Evolutionary conservation across 1,284 basidiomycete species (phyloP).

Genomic region (Ustilago crameri): DNA sequence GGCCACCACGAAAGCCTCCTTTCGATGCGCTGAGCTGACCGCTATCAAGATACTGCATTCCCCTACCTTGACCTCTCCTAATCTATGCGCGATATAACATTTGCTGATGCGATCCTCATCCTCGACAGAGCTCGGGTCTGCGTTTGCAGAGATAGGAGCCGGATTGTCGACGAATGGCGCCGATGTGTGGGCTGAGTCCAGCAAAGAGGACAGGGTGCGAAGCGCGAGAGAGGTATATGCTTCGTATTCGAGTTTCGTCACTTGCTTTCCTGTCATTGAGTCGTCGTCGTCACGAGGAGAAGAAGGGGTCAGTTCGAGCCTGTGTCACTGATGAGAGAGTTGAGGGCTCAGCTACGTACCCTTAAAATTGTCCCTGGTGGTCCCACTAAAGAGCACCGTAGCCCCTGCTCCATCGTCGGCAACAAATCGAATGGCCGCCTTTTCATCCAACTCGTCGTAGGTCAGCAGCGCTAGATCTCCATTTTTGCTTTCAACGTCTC

Average conservation of each 20-base stretch:
- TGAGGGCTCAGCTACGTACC: conserved; percentile 66
- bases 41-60: conserved; percentile 85
- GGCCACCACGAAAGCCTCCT: conserved; percentile 81
- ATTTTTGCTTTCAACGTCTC: conserved; percentile 1
- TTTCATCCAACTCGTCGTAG: conserved; percentile 48
- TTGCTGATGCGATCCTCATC: conserved; percentile 25
- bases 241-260: conserved; percentile 79
- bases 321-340: too few relatives aligned
- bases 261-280: conserved; percentile 74
- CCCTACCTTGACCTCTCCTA: conserved; percentile 81
- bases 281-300: neutral
- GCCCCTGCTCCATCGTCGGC: conserved; percentile 50
- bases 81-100: conserved; percentile 79
- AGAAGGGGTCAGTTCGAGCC: neutral
- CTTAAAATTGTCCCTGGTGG: conserved; percentile 75
- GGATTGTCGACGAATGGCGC: conserved; percentile 22
- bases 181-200: conserved; percentile 26
- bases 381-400: conserved; percentile 77
- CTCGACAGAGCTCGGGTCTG: neutral
- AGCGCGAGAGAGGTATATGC: conserved; percentile 84
- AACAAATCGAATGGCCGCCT: conserved; percentile 33
- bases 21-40: conserved; percentile 84
- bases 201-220: conserved; percentile 72
- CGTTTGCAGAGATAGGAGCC: conserved; percentile 15
- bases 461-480: conserved; percentile 54